Base-by-base conservation (phyloP, 176 grass and related monocot species). In the Juncus effusus region DNA sequence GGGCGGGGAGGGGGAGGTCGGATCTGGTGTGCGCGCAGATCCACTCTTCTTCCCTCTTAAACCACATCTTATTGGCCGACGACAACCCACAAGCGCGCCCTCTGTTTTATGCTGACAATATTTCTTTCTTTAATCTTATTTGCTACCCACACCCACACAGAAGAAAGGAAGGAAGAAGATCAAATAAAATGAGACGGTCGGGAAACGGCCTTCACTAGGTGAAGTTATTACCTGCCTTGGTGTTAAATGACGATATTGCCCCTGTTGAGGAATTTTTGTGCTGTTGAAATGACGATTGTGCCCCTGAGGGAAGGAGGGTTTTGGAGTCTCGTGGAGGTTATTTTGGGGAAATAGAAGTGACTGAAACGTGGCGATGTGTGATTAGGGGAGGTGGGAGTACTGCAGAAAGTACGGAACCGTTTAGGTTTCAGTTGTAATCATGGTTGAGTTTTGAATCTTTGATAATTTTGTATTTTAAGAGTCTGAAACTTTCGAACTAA, bases 141-240 rank as follows among this genome's bases (percentile, higher is more conserved):
- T 3, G 8, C 3, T 16, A 15, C 6, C 1, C 56, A 37, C 6
- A 38, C 36, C 16, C 40, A 39, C 13, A 5, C 13, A 3, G 16
- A 54, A 15, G 15, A 56, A 8, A 1, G 7, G 16, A 28, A 28
- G 19, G 19, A 28, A 28, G 57, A 13, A 49, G 52, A 59, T 53
- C 54, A 3, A 38, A 57, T 69, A 49, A 70, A 59, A 55, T 78
- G 19, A 28, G 19, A 77, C 77, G 52, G 75, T 81, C 85, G 56
- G 80, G 90, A 76, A 88, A 82, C 70, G 67, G 70, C 93, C 93
- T 89, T 74, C 77, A 81, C 82, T 62, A 57, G 84, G 60, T 83
- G 36, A n/a, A 79, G 61, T 54, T 77, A n/a, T 1, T 69, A 71
- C 62, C 78, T 64, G 11, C 13, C 15, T 3, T 1, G 1, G 28